Percentiles rank a stretch among this genome's conserved stretches.
These are phyloP conservation scores for Botrytis hyacinthi DNA, from an alignment of 2,329 filamentous ascomycete genomes.

Conservation along the genomic window DNA sequence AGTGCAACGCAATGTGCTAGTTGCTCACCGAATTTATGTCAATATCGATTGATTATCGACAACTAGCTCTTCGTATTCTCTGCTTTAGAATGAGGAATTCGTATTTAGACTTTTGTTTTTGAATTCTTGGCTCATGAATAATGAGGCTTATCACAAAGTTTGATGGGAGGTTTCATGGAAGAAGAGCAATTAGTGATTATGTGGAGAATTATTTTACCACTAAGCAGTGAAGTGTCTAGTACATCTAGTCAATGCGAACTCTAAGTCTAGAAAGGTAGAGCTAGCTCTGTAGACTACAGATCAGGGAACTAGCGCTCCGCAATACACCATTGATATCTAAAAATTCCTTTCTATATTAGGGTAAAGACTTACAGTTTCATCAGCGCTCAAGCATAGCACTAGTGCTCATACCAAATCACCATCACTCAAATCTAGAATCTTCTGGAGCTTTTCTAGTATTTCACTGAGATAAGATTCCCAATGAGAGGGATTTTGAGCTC, in stretches of 20 bases:
- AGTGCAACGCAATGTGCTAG: not conserved
- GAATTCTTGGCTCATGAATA: not conserved
- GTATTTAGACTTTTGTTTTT: not conserved
- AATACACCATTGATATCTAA: not conserved
- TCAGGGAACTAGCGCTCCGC: not conserved
- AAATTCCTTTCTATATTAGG: not conserved
- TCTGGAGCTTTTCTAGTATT: not conserved
- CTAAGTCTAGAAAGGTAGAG: not conserved
- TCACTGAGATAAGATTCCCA: too few relatives aligned
- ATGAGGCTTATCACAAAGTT: not conserved
- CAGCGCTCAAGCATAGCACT: not conserved
- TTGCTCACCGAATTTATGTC: not conserved
- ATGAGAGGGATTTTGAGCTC: not conserved
- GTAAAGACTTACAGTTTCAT: not conserved
- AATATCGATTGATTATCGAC: not conserved
- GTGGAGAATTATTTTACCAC: not conserved
- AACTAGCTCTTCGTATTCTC: not conserved
- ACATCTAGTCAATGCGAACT: not conserved
- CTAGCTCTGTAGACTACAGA: not conserved
- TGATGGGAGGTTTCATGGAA: not conserved
- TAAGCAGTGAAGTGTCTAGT: not conserved
- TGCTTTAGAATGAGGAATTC: not conserved
- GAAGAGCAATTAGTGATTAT: not conserved
- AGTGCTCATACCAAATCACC: not conserved
- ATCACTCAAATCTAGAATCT: not conserved